These are phyloP conservation scores for Flaveria floridana DNA, from an alignment of 140 eudicot species.

Conservation along the genomic window DNA sequence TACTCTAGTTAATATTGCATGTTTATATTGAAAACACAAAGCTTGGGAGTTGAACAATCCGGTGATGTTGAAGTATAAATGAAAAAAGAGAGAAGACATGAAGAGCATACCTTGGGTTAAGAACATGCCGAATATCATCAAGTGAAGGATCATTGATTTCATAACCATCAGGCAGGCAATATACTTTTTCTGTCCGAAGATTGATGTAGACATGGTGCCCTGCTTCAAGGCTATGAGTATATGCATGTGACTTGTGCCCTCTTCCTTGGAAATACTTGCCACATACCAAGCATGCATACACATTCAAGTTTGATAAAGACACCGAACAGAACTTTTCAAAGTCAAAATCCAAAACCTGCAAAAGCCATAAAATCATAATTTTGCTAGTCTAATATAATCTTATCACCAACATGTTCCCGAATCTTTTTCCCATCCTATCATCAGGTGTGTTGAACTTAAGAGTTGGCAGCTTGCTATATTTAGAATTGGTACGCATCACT, in stretches of 20 bases:
- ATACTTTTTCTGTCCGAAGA: slow-evolving; percentile 80
- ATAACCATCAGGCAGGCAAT: slow-evolving; percentile 95
- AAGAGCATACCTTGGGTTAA: slow-evolving; percentile 72
- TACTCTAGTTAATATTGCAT: background rate
- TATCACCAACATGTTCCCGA: background rate
- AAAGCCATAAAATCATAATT: slow-evolving; percentile 11
- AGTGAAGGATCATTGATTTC: slow-evolving; percentile 84
- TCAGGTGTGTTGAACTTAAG: too few relatives aligned
- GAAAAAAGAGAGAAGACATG: background rate
- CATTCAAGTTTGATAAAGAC: slow-evolving; percentile 84
- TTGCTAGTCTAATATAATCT: background rate
- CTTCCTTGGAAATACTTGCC: slow-evolving; percentile 96
- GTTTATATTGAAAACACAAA: background rate
- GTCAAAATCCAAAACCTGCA: slow-evolving; percentile 96
- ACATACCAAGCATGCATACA: slow-evolving; percentile 92
- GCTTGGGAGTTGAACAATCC: too few relatives aligned
- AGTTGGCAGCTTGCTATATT: too few relatives aligned
- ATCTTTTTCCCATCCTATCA: too few relatives aligned
- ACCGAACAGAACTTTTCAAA: slow-evolving; percentile 90
- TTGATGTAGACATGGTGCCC: slow-evolving; percentile 96
- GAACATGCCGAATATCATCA: slow-evolving; percentile 83
- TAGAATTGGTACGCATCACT: too few relatives aligned
- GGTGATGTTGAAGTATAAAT: background rate
- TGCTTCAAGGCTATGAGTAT: slow-evolving; percentile 95
- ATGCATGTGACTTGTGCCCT: slow-evolving; percentile 88